phyloP scores from a whole-genome alignment of 257 asterid genomes.

The Przewalskia tangutica region DNA sequence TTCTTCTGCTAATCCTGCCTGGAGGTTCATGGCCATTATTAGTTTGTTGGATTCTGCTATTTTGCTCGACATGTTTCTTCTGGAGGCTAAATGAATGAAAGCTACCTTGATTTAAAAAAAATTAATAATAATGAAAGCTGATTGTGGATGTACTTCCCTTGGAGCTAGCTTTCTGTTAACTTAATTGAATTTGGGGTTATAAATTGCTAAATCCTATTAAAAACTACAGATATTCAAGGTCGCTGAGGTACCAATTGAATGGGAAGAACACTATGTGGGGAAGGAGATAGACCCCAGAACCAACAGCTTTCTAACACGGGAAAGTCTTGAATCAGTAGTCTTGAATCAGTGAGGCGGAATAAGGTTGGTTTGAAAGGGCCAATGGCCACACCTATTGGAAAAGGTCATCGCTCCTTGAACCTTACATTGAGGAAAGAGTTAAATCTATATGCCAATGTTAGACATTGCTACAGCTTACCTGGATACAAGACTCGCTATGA shows the following conservation, averaged over 20 bases:
- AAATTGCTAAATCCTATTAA: conserved; percentile 1
- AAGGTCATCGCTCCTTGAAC: conserved; percentile 93
- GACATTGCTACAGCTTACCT: conserved; percentile 92
- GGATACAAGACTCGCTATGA: conserved; percentile 93
- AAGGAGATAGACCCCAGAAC: conserved; percentile 83
- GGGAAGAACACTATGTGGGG: conserved; percentile 97
- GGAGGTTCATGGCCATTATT: background rate
- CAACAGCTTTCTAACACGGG: conserved; percentile 94
- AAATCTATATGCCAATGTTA: conserved; percentile 86
- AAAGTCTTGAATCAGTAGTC: too few relatives aligned
- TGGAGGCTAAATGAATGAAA: background rate
- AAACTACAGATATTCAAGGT: conserved; percentile 50
- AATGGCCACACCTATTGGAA: conserved; percentile 97
- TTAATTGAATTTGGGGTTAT: background rate
- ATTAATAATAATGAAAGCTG: background rate
- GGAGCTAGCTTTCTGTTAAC: background rate
- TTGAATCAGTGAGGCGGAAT: conserved; percentile 73
- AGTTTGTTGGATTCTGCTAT: background rate
- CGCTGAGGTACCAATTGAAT: conserved; percentile 87
- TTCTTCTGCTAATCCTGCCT: background rate
- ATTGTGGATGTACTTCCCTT: background rate
- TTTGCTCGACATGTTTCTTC: background rate
- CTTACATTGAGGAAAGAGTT: conserved; percentile 94
- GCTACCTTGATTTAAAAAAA: background rate
- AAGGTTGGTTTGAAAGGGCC: conserved; percentile 94